Base-by-base conservation (phyloP, 495 filamentous ascomycete genomes). In the Parmelia sp. region DNA sequence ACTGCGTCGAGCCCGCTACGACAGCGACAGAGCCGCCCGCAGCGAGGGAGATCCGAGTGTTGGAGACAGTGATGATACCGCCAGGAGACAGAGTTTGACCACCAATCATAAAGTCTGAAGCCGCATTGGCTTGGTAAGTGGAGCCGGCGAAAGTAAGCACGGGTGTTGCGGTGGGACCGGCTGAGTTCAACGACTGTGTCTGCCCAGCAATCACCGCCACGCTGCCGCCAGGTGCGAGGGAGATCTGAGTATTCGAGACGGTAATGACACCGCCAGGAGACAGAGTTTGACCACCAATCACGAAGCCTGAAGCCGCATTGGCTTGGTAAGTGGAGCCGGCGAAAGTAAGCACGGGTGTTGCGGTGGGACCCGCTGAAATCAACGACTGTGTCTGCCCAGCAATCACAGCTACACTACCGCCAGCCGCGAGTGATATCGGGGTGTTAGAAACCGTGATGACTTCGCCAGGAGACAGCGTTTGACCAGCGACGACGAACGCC, bases 71-170 rank as follows among this genome's bases (percentile, higher is more conserved):
- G n/a, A 66, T 66, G 10, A 37, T 21, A n/a, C 44, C 42, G 15
- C 64, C 64, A n/a, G 64, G 51, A 3, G 39, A 49, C 3, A 68
- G 60, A 21, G 66, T 68, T 23, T 68, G 63, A 27, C 66, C 64
- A 0, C 3, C 53, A 27, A 68, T 59, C 17, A 60, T 49, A 59
- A 66, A 68, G 0, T 55, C 42, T 19, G 45, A 57, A 10, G 37
- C 49, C 2, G 58, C 27, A 21, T 68, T 58, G 12, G 58, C 66
- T 23, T 51, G 58, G 19, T 37, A 62, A 17, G 53, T 65, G 4
- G 63, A 65, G 35, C 44, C 57, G 4, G 21, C 63, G 3, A 65
- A 7, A 12, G 63, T 65, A 3, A 65, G 4, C 1, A 60, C 40
- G 12, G 63, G 57, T 0, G 6, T 27, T 5, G 40, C 12, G 1